Percentiles rank a stretch among this genome's conserved stretches.
Evolutionary conservation across 2,329 filamentous ascomycete species (phyloP).

Genomic region (Dothidotthia symphoricarpi): DNA sequence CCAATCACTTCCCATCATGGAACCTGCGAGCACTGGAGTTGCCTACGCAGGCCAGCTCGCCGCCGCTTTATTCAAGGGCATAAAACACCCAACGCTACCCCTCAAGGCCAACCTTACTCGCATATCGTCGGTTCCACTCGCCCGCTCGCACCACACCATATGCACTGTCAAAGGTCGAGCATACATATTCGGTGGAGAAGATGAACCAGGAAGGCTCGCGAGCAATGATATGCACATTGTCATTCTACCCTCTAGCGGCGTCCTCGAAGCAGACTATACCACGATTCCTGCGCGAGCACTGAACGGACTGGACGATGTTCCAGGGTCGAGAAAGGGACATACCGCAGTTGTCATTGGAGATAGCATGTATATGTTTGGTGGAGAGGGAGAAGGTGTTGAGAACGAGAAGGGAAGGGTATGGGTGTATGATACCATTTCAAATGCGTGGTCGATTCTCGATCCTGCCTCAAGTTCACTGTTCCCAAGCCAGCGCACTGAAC

Average conservation of each 20-base stretch:
- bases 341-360: constrained; percentile 45
- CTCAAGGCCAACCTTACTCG: constrained; percentile 53
- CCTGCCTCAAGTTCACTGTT: constrained; percentile 24
- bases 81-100: constrained; percentile 51
- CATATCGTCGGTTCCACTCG: constrained; percentile 47
- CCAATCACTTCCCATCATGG: constrained; percentile 42
- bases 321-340: constrained; percentile 44
- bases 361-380: constrained; percentile 48
- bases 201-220: constrained; percentile 42
- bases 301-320: constrained; percentile 33
- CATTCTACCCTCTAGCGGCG: constrained; percentile 50
- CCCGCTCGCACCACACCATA: constrained; percentile 53
- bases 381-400: constrained; percentile 27
- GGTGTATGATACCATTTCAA: constrained; percentile 45
- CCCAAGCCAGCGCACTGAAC: constrained; percentile 36
- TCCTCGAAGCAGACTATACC: constrained; percentile 45
- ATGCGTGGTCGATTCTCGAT: constrained; percentile 44
- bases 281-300: constrained; percentile 33
- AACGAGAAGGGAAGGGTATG: constrained; percentile 45
- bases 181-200: constrained; percentile 57
- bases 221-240: constrained; percentile 54
- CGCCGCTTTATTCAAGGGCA: constrained; percentile 49
- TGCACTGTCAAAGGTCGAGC: constrained; percentile 55
- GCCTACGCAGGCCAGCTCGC: constrained; percentile 44
- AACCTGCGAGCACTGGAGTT: constrained; percentile 40